Evolutionary conservation across 805 yeast genomes (phyloP), one percentile per base, ranked within the genome.

Genomic region (Candida khao-thaluensis): DNA sequence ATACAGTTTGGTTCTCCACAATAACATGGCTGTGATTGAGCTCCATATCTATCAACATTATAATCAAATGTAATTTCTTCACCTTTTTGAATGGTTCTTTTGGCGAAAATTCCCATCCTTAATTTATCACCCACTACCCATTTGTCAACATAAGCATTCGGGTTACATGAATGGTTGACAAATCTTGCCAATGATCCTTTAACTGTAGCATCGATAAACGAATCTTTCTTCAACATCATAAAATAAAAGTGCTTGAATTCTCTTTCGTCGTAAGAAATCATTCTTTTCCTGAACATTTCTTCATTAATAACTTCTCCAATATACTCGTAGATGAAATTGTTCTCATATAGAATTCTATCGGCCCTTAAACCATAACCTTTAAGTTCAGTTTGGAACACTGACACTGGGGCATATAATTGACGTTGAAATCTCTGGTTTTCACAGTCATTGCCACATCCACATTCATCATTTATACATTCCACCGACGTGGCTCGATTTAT

Each of bases 41-140:
- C 95, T 21, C 99, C 99, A 59, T 90, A 91, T 47, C 98, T 72
- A 62, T 91, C 99, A 23, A 93, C 98, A 54, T 91, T 91, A 61
- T 91, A 91, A 56, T 85, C 90, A 59, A 85, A 85, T 1, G 97
- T 87, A 49, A 91, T 79, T 58, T 91, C 99, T 60, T 93, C 98
- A 39, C 96, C 96, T 43, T 61, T 60, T 6, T 48, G 31, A 37
- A 91, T 87, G 18, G 71, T 62, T 47, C 95, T 70, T 50, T 85
- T 85, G 36, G 97, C 86, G 58, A 91, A 93, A 17, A 91, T 85
- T 20, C 98, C 99, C 98, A 93, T 93, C 48, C 88, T 74, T 41
- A 88, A 71, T 57, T 87, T 84, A 43, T 85, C 86, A 20, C 89
- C 89, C 10, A 91, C 98, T 12, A 90, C 93, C 99, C 99, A 91